Evolutionary conservation across 352 stramenopile genomes (phyloP), one percentile per base, ranked within the genome.

Genomic region (Hyaloperonospora brassicae): DNA sequence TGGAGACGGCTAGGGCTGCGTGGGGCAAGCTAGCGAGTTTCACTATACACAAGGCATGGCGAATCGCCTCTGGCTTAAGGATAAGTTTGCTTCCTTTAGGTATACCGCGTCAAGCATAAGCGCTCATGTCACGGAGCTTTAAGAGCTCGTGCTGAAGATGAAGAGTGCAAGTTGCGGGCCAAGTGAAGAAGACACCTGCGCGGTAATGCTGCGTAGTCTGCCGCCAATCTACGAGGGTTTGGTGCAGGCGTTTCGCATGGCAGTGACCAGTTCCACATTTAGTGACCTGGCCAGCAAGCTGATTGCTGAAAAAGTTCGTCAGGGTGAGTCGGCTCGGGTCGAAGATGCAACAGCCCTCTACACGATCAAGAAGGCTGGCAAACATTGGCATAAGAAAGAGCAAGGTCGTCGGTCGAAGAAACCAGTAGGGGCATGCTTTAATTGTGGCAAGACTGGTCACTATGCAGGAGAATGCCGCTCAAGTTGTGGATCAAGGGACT

Each of bases 181-280:
- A 50, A 50, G 24, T 24, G 27, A 39, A 12, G 44, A 50, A 50
- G 44, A 23, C 44, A 27, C 39, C 24, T 50, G 44, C 23, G 25
- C 44, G 25, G 25, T 30, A 30, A 38, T 50, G 25, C 27, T 39
- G 44, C 24, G 24, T 14, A 50, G 24, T 50, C 27, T 50, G 25
- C 43, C 43, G 11, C 10, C 22, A 36, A 50, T 3, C 44, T 50
- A 50, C 25, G 44, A 50, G 25, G 22, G 6, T 27, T 24, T 50
- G 7, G 25, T 50, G 24, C 44, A 50, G 25, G 44, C 24, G 44
- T 50, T n/a, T n/a, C n/a, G n/a, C n/a, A n/a, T n/a, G n/a, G n/a
- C n/a, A n/a, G n/a, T n/a, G n/a, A n/a, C n/a, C n/a, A n/a, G n/a
- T n/a, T n/a, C n/a, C n/a, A n/a, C n/a, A n/a, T n/a, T n/a, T n/a